These are phyloP conservation scores for Colletotrichum viniferum DNA, from an alignment of 2,329 filamentous ascomycete species.

Conservation along the genomic window DNA sequence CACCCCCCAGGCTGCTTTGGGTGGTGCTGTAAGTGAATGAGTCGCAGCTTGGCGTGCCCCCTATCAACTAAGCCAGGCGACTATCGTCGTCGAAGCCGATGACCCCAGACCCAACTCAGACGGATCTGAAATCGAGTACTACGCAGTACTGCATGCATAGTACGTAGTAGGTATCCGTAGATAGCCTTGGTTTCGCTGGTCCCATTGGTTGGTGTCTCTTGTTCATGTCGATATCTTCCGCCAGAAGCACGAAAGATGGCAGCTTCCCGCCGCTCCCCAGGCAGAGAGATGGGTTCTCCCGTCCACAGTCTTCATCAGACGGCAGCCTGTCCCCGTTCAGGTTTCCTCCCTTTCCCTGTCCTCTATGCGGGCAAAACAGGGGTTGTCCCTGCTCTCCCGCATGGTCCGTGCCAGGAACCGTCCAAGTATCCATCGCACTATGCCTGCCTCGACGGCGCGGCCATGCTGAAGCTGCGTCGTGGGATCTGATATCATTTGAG, in stretches of 20 bases:
- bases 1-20: neutral
- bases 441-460: neutral
- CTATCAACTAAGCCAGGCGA: neutral
- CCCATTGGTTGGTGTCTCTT: neutral
- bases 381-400: constrained; percentile 4
- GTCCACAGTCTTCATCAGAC: neutral
- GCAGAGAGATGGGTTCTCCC: neutral
- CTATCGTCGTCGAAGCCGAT: neutral
- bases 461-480: neutral
- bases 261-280: neutral
- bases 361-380: constrained; percentile 3
- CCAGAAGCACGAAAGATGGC: neutral
- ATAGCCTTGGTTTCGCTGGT: neutral
- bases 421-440: neutral
- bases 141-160: neutral
- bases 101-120: neutral
- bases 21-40: neutral
- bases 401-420: constrained; percentile 6
- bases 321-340: neutral
- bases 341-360: neutral
- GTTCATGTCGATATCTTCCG: neutral
- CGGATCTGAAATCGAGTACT: neutral
- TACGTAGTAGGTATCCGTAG: neutral
- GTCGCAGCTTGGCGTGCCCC: neutral
- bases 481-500: neutral